phyloP scores from a whole-genome alignment of 73 alveolate genomes.

The Breviolum minutum region DNA sequence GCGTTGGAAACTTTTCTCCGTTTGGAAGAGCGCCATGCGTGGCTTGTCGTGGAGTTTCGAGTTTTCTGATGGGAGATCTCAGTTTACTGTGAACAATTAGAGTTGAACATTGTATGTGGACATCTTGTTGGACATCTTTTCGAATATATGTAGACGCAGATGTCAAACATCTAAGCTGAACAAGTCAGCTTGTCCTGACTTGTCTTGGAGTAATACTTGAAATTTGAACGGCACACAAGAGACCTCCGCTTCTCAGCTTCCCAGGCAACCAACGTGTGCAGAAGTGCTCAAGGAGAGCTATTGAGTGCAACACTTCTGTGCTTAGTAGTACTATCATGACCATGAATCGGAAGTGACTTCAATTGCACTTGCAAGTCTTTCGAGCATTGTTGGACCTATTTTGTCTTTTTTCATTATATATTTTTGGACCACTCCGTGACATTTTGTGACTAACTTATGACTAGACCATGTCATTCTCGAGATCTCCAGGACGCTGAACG shows the following conservation, averaged over 20 bases:
- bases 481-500: constrained; percentile 63
- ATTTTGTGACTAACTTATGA: too few species aligned
- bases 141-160: too few species aligned
- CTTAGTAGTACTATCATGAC: too few species aligned
- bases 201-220: not conserved
- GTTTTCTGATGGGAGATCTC: not conserved
- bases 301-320: not conserved
- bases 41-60: too few species aligned
- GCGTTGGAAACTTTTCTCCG: constrained; percentile 95
- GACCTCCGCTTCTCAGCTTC: not conserved
- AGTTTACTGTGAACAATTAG: not conserved
- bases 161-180: too few species aligned
- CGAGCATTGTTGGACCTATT: too few species aligned
- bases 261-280: constrained; percentile 93
- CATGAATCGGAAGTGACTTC: too few species aligned
- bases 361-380: too few species aligned
- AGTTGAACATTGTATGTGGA: not conserved
- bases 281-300: constrained; percentile 65
- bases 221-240: not conserved
- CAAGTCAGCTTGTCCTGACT: too few species aligned
- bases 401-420: too few species aligned
- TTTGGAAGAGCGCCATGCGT: constrained; percentile 95
- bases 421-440: too few species aligned
- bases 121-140: not conserved
- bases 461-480: too few species aligned